Percentiles rank a stretch among this genome's conserved stretches.
Conservation (phyloP, 768 basidiomycete species). For the Calvatia gigantea region DNA sequence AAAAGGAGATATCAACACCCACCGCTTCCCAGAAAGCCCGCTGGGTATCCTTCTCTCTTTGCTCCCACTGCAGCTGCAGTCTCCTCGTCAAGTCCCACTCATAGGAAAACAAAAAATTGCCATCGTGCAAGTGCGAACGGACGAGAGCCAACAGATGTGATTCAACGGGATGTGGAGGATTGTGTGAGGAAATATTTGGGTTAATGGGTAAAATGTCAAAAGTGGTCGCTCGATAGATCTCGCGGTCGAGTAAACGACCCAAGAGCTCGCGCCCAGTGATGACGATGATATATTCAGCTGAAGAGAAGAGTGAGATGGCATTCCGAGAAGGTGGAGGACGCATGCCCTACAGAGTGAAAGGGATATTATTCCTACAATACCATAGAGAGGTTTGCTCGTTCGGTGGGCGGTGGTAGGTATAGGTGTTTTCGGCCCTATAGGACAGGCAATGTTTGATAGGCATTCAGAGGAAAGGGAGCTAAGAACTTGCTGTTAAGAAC, state of each 20-base stretch:
- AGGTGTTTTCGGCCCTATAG: constrained; percentile 49
- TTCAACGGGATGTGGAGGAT: constrained; percentile 83
- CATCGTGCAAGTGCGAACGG: constrained; percentile 74
- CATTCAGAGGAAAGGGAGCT: constrained; percentile 6
- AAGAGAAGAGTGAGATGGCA: not conserved
- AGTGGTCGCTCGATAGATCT: constrained; percentile 86
- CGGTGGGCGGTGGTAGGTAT: constrained; percentile 54
- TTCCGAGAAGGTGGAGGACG: constrained; percentile 1
- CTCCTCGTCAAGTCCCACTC: constrained; percentile 86
- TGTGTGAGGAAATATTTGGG: constrained; percentile 59
- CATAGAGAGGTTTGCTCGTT: constrained; percentile 65
- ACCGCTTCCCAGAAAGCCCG: constrained; percentile 79
- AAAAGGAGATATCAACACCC: constrained; percentile 22
- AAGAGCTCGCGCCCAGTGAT: constrained; percentile 79
- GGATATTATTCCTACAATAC: constrained; percentile 75
- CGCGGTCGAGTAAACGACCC: constrained; percentile 77
- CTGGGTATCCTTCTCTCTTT: constrained; percentile 44
- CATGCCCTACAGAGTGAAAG: constrained; percentile 61
- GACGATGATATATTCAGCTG: constrained; percentile 92
- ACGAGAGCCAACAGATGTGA: constrained; percentile 83
- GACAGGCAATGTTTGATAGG: constrained; percentile 2
- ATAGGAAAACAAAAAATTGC: constrained; percentile 89
- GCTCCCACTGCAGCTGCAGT: constrained; percentile 77
- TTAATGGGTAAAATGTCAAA: constrained; percentile 90
- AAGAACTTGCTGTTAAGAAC: constrained; percentile 56